These are phyloP conservation scores for Trichoderma hamatum DNA, from an alignment of 2,329 filamentous ascomycete species.

Conservation along the genomic window DNA sequence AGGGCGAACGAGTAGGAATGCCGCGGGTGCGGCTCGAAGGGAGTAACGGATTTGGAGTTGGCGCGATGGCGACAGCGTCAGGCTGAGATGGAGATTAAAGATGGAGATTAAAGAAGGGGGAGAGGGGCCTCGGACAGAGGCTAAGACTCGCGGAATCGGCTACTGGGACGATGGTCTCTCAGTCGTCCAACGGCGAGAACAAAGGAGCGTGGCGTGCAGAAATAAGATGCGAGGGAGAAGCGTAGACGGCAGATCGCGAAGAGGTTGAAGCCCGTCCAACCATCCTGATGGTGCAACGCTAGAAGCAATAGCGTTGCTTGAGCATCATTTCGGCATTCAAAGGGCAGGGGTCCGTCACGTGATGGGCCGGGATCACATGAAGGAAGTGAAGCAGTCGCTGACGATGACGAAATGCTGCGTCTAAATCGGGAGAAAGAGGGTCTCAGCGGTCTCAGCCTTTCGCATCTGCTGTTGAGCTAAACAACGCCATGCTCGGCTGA, in stretches of 20 bases:
- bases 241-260: conserved; percentile 9
- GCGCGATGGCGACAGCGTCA: conserved; percentile 5
- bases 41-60: conserved; percentile 5
- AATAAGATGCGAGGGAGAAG: conserved; percentile 5
- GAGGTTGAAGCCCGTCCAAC: conserved; percentile 18
- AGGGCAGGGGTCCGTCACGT: conserved; percentile 15
- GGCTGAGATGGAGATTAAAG: conserved; percentile 12
- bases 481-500: neutral
- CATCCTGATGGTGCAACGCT: conserved; percentile 26
- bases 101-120: neutral
- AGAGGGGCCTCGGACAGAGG: neutral
- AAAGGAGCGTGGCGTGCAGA: conserved; percentile 13
- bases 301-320: conserved; percentile 18
- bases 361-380: conserved; percentile 20
- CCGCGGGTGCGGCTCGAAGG: conserved; percentile 9
- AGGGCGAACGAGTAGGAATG: conserved; percentile 12
- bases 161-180: neutral
- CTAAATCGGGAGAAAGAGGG: conserved; percentile 7
- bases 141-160: conserved; percentile 1
- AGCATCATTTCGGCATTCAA: conserved; percentile 25
- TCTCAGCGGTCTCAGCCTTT: conserved; percentile 7
- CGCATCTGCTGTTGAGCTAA: neutral
- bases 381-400: conserved; percentile 4
- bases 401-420: conserved; percentile 23
- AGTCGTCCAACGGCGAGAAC: neutral